Conservation (phyloP, 306 rosid species). For the Castanea mollissima region DNA sequence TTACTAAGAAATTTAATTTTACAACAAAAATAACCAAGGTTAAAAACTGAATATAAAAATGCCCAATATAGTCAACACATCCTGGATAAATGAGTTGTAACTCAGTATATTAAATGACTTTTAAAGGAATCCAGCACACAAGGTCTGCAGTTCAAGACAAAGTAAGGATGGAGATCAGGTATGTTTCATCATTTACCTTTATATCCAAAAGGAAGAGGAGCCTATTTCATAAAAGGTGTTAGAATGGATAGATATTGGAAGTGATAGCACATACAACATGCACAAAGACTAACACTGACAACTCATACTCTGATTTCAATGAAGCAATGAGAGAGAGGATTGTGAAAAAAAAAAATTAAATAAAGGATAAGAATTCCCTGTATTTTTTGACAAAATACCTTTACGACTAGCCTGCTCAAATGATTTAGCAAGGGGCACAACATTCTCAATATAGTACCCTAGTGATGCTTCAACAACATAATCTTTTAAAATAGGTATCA, state of each 20-base stretch:
- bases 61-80: background rate
- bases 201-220: background rate
- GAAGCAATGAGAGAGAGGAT: too few species aligned
- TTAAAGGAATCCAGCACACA: background rate
- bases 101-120: background rate
- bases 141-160: background rate
- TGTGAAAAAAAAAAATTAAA: background rate
- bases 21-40: background rate
- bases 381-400: slow-evolving; percentile 44
- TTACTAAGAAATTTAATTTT: background rate
- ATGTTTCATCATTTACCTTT: background rate
- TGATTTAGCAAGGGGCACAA: slow-evolving; percentile 83
- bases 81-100: background rate
- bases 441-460: slow-evolving; percentile 61
- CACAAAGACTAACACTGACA: background rate
- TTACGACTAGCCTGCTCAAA: slow-evolving; percentile 65
- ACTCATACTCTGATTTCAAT: background rate
- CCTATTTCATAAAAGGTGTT: background rate
- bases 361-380: background rate
- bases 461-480: slow-evolving; percentile 80
- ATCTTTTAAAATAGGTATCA: slow-evolving; percentile 68
- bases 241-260: background rate
- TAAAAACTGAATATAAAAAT: background rate
- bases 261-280: background rate
- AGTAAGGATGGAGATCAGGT: background rate